Evolutionary conservation across 164 flowering plant species (phyloP).

Genomic region (Stephania japonica): DNA sequence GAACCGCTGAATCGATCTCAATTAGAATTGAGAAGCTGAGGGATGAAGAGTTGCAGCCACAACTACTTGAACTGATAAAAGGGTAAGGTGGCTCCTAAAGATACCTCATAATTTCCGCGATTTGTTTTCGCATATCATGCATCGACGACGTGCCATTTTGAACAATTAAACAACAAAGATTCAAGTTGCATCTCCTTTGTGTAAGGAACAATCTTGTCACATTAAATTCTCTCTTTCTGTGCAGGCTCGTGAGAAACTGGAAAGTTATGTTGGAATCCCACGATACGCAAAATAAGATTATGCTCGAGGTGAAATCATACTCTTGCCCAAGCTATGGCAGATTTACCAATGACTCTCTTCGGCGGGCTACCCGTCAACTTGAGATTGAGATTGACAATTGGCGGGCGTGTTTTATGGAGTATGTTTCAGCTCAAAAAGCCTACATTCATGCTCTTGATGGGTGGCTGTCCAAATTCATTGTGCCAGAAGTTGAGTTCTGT

Average conservation of each 20-base stretch:
- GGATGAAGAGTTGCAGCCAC: conserved; percentile 89
- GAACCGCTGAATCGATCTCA: conserved; percentile 83
- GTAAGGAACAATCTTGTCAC: neutral
- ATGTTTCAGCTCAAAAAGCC: conserved; percentile 53
- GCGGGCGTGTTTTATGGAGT: conserved; percentile 58
- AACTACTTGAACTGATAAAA: conserved; percentile 67
- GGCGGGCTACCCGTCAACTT: conserved; percentile 77
- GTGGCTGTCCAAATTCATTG: conserved; percentile 76
- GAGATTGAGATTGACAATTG: conserved; percentile 80
- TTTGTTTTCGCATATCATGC: too few relatives aligned
- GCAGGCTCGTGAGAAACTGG: conserved; percentile 73
- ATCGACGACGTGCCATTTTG: too few relatives aligned
- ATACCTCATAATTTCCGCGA: too few relatives aligned
- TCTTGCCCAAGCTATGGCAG: conserved; percentile 61
- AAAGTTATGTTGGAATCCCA: conserved; percentile 73
- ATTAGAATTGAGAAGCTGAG: conserved; percentile 65
- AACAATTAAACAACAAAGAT: too few relatives aligned
- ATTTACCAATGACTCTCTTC: conserved; percentile 68
- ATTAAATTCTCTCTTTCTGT: conserved; percentile 8
- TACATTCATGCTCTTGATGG: conserved; percentile 68
- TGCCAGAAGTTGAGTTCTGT: conserved; percentile 64
- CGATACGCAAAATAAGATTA: conserved; percentile 75
- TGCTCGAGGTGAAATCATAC: conserved; percentile 64
- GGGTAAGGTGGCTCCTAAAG: conserved; percentile 45
- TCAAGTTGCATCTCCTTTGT: too few relatives aligned